Conservation (phyloP, 768 basidiomycete species). For the Boletellus emodensis region DNA sequence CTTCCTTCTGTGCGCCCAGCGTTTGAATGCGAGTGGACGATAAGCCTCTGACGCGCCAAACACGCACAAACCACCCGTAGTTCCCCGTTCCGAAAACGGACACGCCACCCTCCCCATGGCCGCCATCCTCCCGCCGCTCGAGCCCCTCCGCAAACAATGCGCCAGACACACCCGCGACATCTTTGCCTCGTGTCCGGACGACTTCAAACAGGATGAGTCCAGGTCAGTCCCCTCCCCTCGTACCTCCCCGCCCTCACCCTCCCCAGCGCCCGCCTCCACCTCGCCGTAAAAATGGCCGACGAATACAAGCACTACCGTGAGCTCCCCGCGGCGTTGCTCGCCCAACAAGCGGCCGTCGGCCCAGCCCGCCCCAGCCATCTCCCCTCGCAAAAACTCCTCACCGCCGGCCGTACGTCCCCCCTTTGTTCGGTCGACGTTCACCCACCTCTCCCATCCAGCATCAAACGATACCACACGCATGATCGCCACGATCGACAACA, state of each 20-base stretch:
- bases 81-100: conserved; percentile 5
- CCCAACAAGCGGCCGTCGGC: conserved; percentile 78
- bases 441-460: conserved; percentile 22
- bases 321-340: conserved; percentile 73
- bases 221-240: conserved; percentile 43
- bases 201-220: conserved; percentile 57
- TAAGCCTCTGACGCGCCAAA: conserved; percentile 10
- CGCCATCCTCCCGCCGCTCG: conserved; percentile 47
- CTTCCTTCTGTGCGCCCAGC: background rate
- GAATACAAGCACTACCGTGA: conserved; percentile 87
- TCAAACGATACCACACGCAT: conserved; percentile 54
- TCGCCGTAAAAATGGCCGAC: conserved; percentile 82
- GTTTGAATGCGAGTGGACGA: background rate
- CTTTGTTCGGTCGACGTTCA: background rate
- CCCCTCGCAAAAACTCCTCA: conserved; percentile 59
- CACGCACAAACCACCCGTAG: conserved; percentile 12
- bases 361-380: conserved; percentile 65
- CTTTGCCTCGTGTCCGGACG: conserved; percentile 64
- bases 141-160: conserved; percentile 52
- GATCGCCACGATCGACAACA: conserved; percentile 73
- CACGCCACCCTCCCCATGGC: conserved; percentile 31
- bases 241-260: background rate
- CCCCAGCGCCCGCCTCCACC: conserved; percentile 55
- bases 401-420: conserved; percentile 56
- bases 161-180: conserved; percentile 72